Percentiles rank a stretch among this genome's conserved stretches.
Evolutionary conservation across 345 rosid genomes (phyloP).

Genomic region (Raphanus sativus): DNA sequence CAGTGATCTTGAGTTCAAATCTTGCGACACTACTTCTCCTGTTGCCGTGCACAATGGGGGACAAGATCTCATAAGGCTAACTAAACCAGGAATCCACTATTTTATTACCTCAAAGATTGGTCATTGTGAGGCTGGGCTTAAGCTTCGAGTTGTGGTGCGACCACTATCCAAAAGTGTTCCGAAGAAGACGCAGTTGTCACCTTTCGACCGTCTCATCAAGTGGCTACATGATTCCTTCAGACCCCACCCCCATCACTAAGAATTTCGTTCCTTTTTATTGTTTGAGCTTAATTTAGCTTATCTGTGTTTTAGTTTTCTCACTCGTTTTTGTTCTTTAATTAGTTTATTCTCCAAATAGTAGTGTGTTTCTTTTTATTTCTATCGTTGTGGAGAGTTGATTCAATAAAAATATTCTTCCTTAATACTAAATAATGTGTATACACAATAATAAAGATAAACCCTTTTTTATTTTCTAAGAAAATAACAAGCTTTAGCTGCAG

Average conservation of each 20-base stretch:
- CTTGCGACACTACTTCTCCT: neutral
- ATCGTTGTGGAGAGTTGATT: too few species aligned
- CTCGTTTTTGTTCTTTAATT: too few species aligned
- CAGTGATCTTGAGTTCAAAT: too few species aligned
- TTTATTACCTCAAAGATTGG: neutral
- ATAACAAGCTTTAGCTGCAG: neutral
- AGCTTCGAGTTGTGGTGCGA: neutral
- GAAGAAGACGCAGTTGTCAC: neutral
- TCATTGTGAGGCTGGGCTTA: neutral
- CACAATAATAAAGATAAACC: constrained; percentile 4
- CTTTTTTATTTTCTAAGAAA: neutral
- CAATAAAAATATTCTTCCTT: too few species aligned
- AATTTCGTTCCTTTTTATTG: too few species aligned
- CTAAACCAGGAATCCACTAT: neutral
- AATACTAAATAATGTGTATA: too few species aligned
- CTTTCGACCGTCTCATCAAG: neutral
- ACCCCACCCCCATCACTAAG: neutral
- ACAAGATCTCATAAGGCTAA: neutral
- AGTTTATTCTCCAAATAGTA: too few species aligned
- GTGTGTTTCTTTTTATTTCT: too few species aligned
- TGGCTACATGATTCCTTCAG: neutral
- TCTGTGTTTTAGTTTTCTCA: too few species aligned
- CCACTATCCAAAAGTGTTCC: neutral
- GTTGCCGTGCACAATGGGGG: neutral
- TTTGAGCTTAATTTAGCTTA: too few species aligned